Conservation (phyloP, 2,329 filamentous ascomycete genomes). For the Scytalidium lignicola region DNA sequence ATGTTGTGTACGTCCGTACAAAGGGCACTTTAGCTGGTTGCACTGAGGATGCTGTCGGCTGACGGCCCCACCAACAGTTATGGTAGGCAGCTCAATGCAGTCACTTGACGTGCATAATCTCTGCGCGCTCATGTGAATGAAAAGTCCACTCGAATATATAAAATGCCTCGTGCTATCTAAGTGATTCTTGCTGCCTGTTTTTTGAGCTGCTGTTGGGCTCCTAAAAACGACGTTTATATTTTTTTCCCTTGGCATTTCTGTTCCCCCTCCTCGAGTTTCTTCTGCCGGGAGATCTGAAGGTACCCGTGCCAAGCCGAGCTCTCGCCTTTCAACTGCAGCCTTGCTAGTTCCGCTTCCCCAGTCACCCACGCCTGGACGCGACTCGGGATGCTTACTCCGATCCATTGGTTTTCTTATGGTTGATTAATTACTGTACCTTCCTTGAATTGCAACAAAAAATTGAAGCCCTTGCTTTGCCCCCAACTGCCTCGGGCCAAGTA, state of each 20-base stretch:
- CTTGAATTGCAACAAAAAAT: background rate
- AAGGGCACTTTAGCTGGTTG: too few relatives aligned
- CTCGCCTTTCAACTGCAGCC: background rate
- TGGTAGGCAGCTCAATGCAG: background rate
- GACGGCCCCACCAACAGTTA: background rate
- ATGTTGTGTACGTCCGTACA: background rate
- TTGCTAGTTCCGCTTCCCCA: background rate
- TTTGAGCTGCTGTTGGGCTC: too few relatives aligned
- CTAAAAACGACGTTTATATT: too few relatives aligned
- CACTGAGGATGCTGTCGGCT: background rate
- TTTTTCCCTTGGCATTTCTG: too few relatives aligned
- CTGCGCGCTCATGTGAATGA: background rate
- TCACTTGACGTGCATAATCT: background rate
- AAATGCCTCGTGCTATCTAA: background rate
- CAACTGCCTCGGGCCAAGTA: background rate
- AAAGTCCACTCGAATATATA: background rate
- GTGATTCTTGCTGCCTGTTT: background rate
- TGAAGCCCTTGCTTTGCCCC: background rate
- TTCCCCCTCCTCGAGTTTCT: too few relatives aligned
- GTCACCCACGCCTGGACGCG: background rate
- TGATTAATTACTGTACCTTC: background rate
- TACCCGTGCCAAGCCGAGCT: background rate
- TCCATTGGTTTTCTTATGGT: background rate
- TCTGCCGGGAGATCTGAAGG: too few relatives aligned
- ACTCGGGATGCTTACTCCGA: background rate